Percentiles rank a stretch among this genome's conserved stretches.
Conservation (phyloP, 2,329 filamentous ascomycete genomes). For the Trichophyton mentagrophytes region DNA sequence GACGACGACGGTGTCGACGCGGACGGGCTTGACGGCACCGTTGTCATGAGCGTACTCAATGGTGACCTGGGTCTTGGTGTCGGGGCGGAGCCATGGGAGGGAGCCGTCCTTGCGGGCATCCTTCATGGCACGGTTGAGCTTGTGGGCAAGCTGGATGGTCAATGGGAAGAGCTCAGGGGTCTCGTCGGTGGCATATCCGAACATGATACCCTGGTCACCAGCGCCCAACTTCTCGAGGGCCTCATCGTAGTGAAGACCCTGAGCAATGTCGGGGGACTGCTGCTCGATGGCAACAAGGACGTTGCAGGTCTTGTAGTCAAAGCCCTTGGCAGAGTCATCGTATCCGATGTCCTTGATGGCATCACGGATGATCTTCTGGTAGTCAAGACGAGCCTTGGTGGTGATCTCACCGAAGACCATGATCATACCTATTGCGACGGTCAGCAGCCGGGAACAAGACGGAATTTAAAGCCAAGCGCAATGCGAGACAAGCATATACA, state of each 20-base stretch:
- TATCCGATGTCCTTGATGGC: conserved; percentile 98
- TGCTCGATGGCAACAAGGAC: conserved; percentile 97
- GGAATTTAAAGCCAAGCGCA: not conserved
- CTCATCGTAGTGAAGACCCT: conserved; percentile 97
- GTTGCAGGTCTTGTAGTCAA: conserved; percentile 99
- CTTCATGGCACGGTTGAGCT: conserved; percentile 92
- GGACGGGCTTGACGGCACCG: conserved; percentile 79
- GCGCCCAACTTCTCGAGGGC: conserved; percentile 95
- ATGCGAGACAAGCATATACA: not conserved
- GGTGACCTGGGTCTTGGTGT: conserved; percentile 99
- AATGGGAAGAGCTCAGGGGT: conserved; percentile 93
- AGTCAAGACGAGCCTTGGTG: conserved; percentile 89
- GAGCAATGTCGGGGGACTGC: conserved; percentile 96
- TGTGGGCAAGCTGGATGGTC: conserved; percentile 87
- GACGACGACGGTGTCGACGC: conserved; percentile 94
- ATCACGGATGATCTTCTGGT: conserved; percentile 91
- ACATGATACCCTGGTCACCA: conserved; percentile 99
- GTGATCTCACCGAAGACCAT: conserved; percentile 99
- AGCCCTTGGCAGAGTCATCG: conserved; percentile 92
- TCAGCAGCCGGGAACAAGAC: not conserved
- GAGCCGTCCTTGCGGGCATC: conserved; percentile 74
- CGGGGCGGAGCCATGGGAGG: conserved; percentile 87
- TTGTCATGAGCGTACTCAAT: conserved; percentile 96
- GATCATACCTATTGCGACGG: conserved; percentile 51
- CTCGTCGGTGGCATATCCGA: conserved; percentile 98